A percentile compares a stretch with the other conserved stretches of the same genome.
Evolutionary conservation across 1,139 yeast genomes (phyloP).

Genomic region (Geotrichum siamense): DNA sequence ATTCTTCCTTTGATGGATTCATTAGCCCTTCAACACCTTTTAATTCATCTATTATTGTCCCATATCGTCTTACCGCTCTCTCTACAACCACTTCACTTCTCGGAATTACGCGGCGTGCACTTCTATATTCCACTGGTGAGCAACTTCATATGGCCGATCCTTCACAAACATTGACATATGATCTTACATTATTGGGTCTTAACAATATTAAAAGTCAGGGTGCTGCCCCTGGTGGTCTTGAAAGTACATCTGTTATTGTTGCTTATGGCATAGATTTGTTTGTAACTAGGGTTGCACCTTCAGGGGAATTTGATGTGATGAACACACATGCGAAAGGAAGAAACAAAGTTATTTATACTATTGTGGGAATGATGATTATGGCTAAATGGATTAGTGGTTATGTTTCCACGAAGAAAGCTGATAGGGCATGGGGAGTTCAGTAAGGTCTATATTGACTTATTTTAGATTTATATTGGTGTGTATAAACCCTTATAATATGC

Average conservation of each 20-base stretch:
- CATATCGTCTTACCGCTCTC: constrained; percentile 39
- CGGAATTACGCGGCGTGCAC: constrained; percentile 69
- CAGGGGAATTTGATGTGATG: constrained; percentile 74
- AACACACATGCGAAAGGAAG: constrained; percentile 56
- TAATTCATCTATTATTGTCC: constrained; percentile 31
- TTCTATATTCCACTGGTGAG: constrained; percentile 54
- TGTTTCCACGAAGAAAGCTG: background rate
- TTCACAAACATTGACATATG: constrained; percentile 35
- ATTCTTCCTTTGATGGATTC: constrained; percentile 37
- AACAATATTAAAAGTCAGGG: background rate
- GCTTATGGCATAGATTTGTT: constrained; percentile 60
- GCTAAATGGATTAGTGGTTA: background rate
- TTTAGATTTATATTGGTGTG: no score
- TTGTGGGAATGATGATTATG: constrained; percentile 39
- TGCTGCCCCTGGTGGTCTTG: constrained; percentile 37
- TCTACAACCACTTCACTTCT: constrained; percentile 56
- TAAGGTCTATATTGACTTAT: no score
- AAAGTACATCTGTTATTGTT: constrained; percentile 72
- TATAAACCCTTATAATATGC: no score
- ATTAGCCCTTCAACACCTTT: constrained; percentile 42
- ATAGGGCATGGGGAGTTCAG: constrained; percentile 1
- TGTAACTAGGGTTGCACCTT: constrained; percentile 73
- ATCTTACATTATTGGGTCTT: background rate
- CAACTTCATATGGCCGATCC: constrained; percentile 37
- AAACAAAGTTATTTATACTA: constrained; percentile 53